These are phyloP conservation scores for Carex littledalei DNA, from an alignment of 176 grass and related monocot species.

Conservation along the genomic window DNA sequence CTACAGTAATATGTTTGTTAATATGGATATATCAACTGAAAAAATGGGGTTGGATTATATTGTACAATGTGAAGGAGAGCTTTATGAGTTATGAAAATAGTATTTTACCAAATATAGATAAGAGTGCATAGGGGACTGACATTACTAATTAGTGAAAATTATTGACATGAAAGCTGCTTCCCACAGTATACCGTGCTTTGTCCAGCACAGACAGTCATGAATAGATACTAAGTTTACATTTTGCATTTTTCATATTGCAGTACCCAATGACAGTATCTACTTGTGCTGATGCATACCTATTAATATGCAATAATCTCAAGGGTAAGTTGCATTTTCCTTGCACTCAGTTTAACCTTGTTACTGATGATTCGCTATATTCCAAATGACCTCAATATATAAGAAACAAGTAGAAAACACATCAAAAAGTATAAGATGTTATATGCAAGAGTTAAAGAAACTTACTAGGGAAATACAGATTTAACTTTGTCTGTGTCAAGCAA, in stretches of 20 bases:
- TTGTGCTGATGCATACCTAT: not conserved
- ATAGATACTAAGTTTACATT: no score
- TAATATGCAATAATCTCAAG: not conserved
- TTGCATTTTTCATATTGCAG: not conserved
- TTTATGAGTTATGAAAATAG: not conserved
- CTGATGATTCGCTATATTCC: not conserved
- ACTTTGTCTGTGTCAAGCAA: constrained; percentile 65
- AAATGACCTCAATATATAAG: not conserved
- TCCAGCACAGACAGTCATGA: not conserved
- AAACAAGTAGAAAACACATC: constrained; percentile 1
- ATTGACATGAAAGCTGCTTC: not conserved
- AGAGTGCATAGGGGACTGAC: not conserved
- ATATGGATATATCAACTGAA: not conserved
- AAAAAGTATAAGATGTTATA: constrained; percentile 16
- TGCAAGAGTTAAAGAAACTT: constrained; percentile 25
- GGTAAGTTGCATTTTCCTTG: not conserved
- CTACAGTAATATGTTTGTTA: not conserved
- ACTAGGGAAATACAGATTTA: constrained; percentile 93
- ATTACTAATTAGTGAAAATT: not conserved
- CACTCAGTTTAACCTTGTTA: not conserved
- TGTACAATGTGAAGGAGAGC: not conserved
- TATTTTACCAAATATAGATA: not conserved
- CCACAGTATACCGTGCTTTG: not conserved
- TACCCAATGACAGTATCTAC: not conserved
- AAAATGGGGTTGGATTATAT: not conserved